Conservation (phyloP, 1,139 yeast genomes). For the Eremothecium coryli region DNA sequence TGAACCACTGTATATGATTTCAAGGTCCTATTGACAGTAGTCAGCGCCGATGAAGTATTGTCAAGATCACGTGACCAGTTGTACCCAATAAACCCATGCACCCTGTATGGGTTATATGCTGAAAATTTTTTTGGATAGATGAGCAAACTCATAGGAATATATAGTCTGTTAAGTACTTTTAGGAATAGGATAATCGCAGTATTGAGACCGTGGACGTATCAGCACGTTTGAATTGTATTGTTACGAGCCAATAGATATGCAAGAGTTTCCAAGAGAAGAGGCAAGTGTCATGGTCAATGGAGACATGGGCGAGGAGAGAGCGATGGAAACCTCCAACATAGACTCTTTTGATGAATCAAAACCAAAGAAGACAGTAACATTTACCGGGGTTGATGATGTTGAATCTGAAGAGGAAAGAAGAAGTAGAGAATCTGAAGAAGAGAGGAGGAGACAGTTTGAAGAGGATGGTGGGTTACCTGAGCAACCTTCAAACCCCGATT, state of each 20-base stretch:
- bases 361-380: conserved; percentile 71
- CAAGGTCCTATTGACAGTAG: no score
- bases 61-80: no score
- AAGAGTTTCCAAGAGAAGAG: conserved; percentile 74
- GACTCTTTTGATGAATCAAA: conserved; percentile 33
- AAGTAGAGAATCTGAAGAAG: conserved; percentile 57
- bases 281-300: conserved; percentile 85
- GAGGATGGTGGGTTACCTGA: conserved; percentile 98
- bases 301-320: conserved; percentile 37
- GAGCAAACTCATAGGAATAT: neutral
- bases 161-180: neutral
- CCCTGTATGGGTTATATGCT: no score
- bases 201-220: conserved; percentile 2
- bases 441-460: conserved; percentile 80
- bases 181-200: neutral
- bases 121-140: conserved; percentile 3
- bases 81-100: no score
- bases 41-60: no score
- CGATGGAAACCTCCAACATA: conserved; percentile 30
- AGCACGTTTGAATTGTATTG: conserved; percentile 1
- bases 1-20: no score
- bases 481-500: conserved; percentile 86
- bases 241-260: conserved; percentile 30
- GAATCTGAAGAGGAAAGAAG: conserved; percentile 66
- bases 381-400: conserved; percentile 57